phyloP scores from a whole-genome alignment of 2,329 filamentous ascomycete genomes.

The Dryadomyces quercivorus region DNA sequence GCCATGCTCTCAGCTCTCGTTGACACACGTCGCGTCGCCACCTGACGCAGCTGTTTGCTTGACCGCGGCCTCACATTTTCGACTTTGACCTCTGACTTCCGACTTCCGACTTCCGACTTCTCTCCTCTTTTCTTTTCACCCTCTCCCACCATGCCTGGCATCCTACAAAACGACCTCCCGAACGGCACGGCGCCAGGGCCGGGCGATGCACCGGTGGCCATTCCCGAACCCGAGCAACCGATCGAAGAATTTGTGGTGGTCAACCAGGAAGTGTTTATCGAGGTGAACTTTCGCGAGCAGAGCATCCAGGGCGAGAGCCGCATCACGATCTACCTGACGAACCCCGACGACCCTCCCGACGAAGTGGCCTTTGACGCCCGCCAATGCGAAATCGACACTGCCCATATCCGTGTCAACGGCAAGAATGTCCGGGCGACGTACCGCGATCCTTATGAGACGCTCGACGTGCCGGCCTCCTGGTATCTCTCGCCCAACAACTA shows the following conservation, averaged over 20 bases:
- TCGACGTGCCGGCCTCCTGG: conserved; percentile 49
- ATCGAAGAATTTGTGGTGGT: conserved; percentile 40
- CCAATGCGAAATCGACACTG: conserved; percentile 45
- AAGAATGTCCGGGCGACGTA: conserved; percentile 33
- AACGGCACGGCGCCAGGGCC: background rate
- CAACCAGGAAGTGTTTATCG: conserved; percentile 79
- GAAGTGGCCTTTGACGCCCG: conserved; percentile 49
- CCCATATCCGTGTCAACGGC: conserved; percentile 39
- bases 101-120: background rate
- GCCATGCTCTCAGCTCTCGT: background rate
- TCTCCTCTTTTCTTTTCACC: background rate
- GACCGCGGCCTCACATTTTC: background rate
- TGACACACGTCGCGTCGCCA: conserved; percentile 1
- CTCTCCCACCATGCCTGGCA: conserved; percentile 15
- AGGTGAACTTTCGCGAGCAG: conserved; percentile 72
- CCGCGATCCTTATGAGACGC: conserved; percentile 54
- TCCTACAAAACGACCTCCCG: conserved; percentile 10
- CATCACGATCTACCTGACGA: conserved; percentile 60
- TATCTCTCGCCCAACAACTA: conserved; percentile 61
- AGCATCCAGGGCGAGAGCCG: conserved; percentile 67
- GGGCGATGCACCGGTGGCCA: conserved; percentile 3
- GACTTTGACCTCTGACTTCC: too few species aligned
- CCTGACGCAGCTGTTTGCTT: background rate
- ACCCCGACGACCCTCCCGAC: conserved; percentile 39
- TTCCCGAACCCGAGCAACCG: conserved; percentile 4